phyloP scores from a whole-genome alignment of 352 stramenopile species.

The Phytophthora megakarya region DNA sequence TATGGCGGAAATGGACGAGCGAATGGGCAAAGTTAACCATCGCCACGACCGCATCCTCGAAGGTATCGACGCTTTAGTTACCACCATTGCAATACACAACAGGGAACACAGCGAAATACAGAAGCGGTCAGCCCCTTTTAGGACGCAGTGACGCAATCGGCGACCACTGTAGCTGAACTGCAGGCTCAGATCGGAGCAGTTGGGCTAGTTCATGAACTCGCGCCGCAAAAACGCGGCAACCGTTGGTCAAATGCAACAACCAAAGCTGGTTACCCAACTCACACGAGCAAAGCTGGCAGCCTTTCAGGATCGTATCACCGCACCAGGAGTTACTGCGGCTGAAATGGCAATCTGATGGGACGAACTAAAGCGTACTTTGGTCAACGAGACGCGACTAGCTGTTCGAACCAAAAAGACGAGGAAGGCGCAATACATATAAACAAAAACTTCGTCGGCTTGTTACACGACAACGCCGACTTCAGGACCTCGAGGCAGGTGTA shows the following conservation, averaged over 20 bases:
- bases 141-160: slow-evolving; percentile 5
- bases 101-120: not conserved
- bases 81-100: slow-evolving; percentile 5
- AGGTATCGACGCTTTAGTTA: slow-evolving; percentile 9
- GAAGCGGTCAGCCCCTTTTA: not conserved
- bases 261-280: too few relatives aligned
- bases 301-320: too few relatives aligned
- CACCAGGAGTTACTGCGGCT: too few relatives aligned
- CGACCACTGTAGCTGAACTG: slow-evolving; percentile 6
- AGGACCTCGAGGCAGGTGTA: too few relatives aligned
- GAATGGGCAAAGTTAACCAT: slow-evolving; percentile 8
- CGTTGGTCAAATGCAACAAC: slow-evolving; percentile 5
- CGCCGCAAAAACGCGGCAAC: slow-evolving; percentile 2
- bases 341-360: too few relatives aligned
- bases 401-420: too few relatives aligned
- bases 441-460: too few relatives aligned
- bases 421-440: too few relatives aligned
- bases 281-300: too few relatives aligned
- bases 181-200: not conserved
- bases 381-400: too few relatives aligned
- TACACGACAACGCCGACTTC: too few relatives aligned
- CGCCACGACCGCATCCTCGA: slow-evolving; percentile 7
- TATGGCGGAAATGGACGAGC: slow-evolving; percentile 7
- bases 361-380: too few relatives aligned
- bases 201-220: slow-evolving; percentile 3